phyloP scores from a whole-genome alignment of 2,329 filamentous ascomycete genomes.

The Fusarium odoratissimum region DNA sequence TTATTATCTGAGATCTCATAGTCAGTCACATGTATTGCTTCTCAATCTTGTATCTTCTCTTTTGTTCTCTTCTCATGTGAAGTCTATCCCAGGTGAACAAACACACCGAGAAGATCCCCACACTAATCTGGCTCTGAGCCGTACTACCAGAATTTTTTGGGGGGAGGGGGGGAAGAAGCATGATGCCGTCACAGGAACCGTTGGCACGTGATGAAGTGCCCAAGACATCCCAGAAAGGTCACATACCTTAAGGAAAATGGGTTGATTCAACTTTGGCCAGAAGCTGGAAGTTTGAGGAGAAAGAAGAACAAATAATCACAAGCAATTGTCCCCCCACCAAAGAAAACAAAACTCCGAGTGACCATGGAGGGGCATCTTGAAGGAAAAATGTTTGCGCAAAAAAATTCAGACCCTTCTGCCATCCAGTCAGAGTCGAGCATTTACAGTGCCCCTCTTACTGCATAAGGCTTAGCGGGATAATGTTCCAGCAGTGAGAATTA shows the following conservation, averaged over 20 bases:
- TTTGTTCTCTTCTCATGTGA: background rate
- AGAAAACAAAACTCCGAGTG: constrained; percentile 28
- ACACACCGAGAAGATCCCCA: constrained; percentile 36
- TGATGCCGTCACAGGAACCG: constrained; percentile 18
- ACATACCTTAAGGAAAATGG: constrained; percentile 24
- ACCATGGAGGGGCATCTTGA: constrained; percentile 42
- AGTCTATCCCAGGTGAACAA: constrained; percentile 19
- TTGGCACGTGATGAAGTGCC: constrained; percentile 20
- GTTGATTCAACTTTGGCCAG: constrained; percentile 26
- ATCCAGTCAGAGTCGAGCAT: constrained; percentile 31
- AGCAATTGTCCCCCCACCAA: constrained; percentile 34
- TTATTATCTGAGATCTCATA: constrained; percentile 21
- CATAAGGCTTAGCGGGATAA: constrained; percentile 42
- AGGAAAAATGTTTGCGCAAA: constrained; percentile 38
- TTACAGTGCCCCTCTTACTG: constrained; percentile 49
- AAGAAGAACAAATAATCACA: constrained; percentile 25
- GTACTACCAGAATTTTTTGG: constrained; percentile 17
- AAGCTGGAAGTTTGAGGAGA: constrained; percentile 27
- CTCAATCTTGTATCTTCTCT: background rate
- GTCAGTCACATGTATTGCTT: constrained; percentile 23
- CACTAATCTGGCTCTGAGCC: constrained; percentile 34
- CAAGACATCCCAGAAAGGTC: background rate
- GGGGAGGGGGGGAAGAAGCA: constrained; percentile 5
- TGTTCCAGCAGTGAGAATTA: background rate
- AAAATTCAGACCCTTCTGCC: constrained; percentile 39